Evolutionary conservation across 495 filamentous ascomycete genomes (phyloP).

Genomic region (Niebla homalea): DNA sequence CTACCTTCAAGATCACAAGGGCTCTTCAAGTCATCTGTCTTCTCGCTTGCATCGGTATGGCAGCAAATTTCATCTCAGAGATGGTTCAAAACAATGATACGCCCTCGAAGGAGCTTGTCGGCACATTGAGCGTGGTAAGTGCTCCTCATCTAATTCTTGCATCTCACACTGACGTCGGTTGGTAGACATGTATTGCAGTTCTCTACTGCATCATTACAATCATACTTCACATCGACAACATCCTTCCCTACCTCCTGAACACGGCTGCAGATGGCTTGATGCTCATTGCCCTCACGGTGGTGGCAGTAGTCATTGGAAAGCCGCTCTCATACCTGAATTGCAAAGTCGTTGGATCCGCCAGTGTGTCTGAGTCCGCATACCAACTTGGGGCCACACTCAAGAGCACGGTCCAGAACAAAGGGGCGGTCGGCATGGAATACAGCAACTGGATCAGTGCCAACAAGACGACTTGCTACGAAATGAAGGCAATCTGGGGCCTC

Average conservation of each 20-base stretch:
- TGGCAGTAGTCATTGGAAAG: constrained; percentile 61
- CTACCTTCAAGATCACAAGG: constrained; percentile 62
- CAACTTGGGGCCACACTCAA: constrained; percentile 32
- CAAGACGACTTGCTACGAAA: constrained; percentile 65
- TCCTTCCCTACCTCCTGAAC: constrained; percentile 58
- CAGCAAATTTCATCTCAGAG: constrained; percentile 67
- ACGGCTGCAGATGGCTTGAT: constrained; percentile 50
- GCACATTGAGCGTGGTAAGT: constrained; percentile 66
- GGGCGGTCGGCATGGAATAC: constrained; percentile 36
- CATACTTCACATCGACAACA: constrained; percentile 63
- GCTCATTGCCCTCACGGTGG: constrained; percentile 57
- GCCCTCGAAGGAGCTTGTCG: constrained; percentile 61
- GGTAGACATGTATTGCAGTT: constrained; percentile 57
- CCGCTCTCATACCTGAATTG: constrained; percentile 72
- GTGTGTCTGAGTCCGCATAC: constrained; percentile 28
- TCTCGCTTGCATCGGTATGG: constrained; percentile 67
- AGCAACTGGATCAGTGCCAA: constrained; percentile 48
- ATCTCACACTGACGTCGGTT: not conserved
- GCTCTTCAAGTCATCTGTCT: constrained; percentile 58
- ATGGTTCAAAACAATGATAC: constrained; percentile 51
- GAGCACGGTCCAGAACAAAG: constrained; percentile 27
- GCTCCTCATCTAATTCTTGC: not conserved
- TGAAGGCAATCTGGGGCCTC: constrained; percentile 83
- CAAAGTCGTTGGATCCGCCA: constrained; percentile 33
- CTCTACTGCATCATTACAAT: constrained; percentile 64